Conservation (phyloP, 176 grass and related monocot genomes). For the Eragrostis nindensis region DNA sequence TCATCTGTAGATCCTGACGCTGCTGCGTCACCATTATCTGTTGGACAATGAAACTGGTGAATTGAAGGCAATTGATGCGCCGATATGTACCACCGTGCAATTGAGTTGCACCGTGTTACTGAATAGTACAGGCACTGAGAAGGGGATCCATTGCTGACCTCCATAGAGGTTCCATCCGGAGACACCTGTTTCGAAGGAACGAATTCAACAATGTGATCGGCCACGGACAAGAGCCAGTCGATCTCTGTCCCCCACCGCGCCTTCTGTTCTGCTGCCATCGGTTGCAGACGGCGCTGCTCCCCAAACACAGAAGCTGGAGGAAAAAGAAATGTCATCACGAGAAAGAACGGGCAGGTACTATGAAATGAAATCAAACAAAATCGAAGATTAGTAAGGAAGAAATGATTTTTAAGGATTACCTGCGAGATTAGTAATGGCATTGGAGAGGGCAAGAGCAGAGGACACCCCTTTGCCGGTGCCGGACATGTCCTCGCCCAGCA, state of each 20-base stretch:
- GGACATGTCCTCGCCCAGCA: slow-evolving; percentile 92
- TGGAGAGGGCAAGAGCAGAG: slow-evolving; percentile 82
- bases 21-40: slow-evolving; percentile 92
- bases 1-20: slow-evolving; percentile 81
- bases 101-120: neutral
- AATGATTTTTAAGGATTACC: slow-evolving; percentile 33
- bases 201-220: slow-evolving; percentile 87
- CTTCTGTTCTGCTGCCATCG: slow-evolving; percentile 76
- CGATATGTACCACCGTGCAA: neutral
- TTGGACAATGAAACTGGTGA: neutral
- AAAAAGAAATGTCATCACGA: neutral
- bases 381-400: neutral
- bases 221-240: slow-evolving; percentile 85
- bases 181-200: slow-evolving; percentile 69
- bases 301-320: slow-evolving; percentile 88
- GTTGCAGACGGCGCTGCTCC: slow-evolving; percentile 75
- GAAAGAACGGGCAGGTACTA: too few relatives aligned
- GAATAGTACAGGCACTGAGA: neutral
- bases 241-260: slow-evolving; percentile 79
- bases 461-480: slow-evolving; percentile 81
- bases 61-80: neutral
- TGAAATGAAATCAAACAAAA: neutral
- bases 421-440: slow-evolving; percentile 86
- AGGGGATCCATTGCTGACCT: slow-evolving; percentile 39
- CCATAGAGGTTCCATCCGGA: slow-evolving; percentile 69